Evolutionary conservation across 192 early-diverging fungal genomes (phyloP).

Genomic region (Mycoemilia scoparia): DNA sequence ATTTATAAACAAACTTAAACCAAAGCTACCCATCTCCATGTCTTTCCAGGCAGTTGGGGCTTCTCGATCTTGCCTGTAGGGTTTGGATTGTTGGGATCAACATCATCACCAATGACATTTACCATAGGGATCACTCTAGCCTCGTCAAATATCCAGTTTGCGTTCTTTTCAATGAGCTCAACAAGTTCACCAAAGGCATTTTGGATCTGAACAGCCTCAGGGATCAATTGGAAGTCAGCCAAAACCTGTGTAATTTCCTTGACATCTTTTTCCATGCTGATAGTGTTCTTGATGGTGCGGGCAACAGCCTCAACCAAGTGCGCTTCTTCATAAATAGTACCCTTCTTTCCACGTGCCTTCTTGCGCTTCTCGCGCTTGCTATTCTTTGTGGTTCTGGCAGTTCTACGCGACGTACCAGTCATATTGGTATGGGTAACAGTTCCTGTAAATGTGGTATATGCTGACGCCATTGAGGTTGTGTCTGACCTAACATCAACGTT

Average conservation of each 20-base stretch:
- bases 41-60: no score
- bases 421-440: slow-evolving; percentile 38
- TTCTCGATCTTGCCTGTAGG: no score
- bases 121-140: no score
- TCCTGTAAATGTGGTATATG: slow-evolving; percentile 59
- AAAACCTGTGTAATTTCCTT: slow-evolving; percentile 31
- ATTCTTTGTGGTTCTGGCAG: slow-evolving; percentile 39
- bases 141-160: slow-evolving; percentile 31
- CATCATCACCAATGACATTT: no score
- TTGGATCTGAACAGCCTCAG: slow-evolving; percentile 32
- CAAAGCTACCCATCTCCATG: no score
- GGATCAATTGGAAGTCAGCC: slow-evolving; percentile 25
- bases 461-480: slow-evolving; percentile 82
- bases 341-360: slow-evolving; percentile 72
- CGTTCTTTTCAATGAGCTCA: slow-evolving; percentile 11
- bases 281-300: slow-evolving; percentile 11
- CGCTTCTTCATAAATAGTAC: slow-evolving; percentile 77
- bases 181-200: slow-evolving; percentile 27
- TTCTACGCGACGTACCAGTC: slow-evolving; percentile 50
- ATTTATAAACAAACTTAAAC: no score
- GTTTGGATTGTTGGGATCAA: no score
- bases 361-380: slow-evolving; percentile 55
- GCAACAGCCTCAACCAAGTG: slow-evolving; percentile 55
- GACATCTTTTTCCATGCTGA: slow-evolving; percentile 27
- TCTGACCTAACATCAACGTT: slow-evolving; percentile 90